Base-by-base conservation (phyloP, 768 basidiomycete genomes). In the Boletus tomentosulus region DNA sequence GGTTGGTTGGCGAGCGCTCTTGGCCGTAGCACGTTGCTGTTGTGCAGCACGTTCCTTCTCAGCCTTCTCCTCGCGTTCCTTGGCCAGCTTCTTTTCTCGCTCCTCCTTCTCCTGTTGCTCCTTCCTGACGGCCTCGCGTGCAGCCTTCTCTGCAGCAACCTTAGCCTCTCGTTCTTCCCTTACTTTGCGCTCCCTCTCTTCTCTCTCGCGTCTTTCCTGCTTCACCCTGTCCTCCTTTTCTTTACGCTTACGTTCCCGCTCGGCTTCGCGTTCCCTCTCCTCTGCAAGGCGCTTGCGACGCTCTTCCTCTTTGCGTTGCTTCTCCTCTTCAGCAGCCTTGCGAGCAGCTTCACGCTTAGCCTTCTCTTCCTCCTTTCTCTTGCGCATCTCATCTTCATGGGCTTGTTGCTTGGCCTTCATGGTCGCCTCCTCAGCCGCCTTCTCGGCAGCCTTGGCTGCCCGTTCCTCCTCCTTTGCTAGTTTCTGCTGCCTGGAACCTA, bases 381-480 rank as follows among this genome's bases (percentile, higher is more conserved):
- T 87, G 56, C 84, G 83, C 58, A 79, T 79, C 66, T 92, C 92
- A 57, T 90, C 89, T 66, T 96, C 93, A 31, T 81, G 76, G 4
- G 85, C 87, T 24, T 76, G 80, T 54, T 87, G 90, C 64, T 85
- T 87, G 7, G 86, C 87, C 68, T 87, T 88, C 47, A 74, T 51
- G 2, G 87, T 86, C 10, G 86, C 88, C 56, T 94, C 92, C 66
- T 92, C 92, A 4, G 87, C 92, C 10, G 89, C 89, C 66, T 85
- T 85, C 70, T 91, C 92, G 5, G 90, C 91, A 22, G 91, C 89
- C 60, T 83, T 83, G 22, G 79, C 81, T 8, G 91, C 90, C 55
- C 84, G 83, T 71, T 95, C 94, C 67, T 92, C 91, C 57, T 98
- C 97, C 67, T 96, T 96, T 41, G 87, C 89, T 59, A 82, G 77